Evolutionary conservation across 2,329 filamentous ascomycete genomes (phyloP).

Genomic region (Elsinoe perseae): DNA sequence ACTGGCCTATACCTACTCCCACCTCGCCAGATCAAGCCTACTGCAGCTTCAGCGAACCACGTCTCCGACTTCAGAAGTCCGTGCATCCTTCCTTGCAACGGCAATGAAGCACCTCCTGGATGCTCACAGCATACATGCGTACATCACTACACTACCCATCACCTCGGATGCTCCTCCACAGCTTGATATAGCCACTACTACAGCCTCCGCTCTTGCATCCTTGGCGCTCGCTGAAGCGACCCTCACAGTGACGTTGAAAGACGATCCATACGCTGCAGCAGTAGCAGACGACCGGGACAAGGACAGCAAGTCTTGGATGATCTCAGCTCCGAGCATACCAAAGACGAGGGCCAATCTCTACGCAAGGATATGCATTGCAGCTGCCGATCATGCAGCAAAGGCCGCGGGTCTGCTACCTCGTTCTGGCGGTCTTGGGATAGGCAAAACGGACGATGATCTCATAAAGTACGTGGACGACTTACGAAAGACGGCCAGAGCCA

Average conservation of each 20-base stretch:
- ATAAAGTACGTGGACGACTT: constrained; percentile 69
- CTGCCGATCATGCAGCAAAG: constrained; percentile 76
- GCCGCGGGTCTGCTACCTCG: constrained; percentile 49
- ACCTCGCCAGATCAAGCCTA: constrained; percentile 64
- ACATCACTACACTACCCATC: constrained; percentile 47
- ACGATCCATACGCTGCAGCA: constrained; percentile 82
- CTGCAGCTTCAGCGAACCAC: constrained; percentile 63
- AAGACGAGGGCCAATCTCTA: constrained; percentile 85
- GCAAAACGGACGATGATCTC: constrained; percentile 57
- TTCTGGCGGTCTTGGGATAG: constrained; percentile 27
- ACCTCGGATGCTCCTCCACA: constrained; percentile 28
- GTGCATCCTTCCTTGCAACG: constrained; percentile 59
- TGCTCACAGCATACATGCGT: constrained; percentile 69
- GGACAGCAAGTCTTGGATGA: constrained; percentile 93
- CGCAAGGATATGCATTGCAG: constrained; percentile 77
- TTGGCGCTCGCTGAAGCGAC: constrained; percentile 82
- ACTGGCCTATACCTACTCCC: constrained; percentile 64
- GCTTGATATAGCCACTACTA: constrained; percentile 37
- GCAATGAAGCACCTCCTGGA: constrained; percentile 73
- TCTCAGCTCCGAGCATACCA: constrained; percentile 76
- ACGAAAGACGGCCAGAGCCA: constrained; percentile 65
- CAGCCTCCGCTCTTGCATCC: constrained; percentile 41
- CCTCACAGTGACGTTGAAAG: constrained; percentile 80
- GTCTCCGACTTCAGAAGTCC: constrained; percentile 55
- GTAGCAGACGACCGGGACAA: constrained; percentile 76